Base-by-base conservation (phyloP, 805 yeast genomes). In the Ogataea zsoltii region DNA sequence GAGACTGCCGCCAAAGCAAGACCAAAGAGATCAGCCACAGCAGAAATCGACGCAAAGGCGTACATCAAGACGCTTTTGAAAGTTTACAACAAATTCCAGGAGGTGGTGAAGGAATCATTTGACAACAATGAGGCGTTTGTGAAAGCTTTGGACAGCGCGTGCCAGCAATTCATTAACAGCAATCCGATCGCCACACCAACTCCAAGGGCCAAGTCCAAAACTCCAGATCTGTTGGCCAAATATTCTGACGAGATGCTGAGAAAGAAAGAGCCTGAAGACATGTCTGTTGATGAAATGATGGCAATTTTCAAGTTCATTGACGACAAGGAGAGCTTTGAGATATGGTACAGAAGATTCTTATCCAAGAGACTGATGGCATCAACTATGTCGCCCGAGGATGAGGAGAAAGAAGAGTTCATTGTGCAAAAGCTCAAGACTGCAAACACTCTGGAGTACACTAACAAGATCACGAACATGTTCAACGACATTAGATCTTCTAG, bases 241-340 rank as follows among this genome's bases (percentile, higher is more conserved):
- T 94, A 89, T 64, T 80, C 91, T 44, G 99, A 94, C 69, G 78
- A 83, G 37, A 73, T 91, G 55, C 76, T 95, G 57, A 88, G 83
- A 62, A 85, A 84, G 61, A 77, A 82, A n/a, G 76, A 81, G 38
- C 70, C 77, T n/a, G 70, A 73, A 48, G 92, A 85, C 60, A 80
- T 91, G 83, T 80, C 82, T 42, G 80, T 86, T 38, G 91, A 86
- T 55, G 94, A 91, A 59, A 78, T 94, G 57, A 88, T 92, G 87
- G 79, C 83, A 13, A 75, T 94, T 21, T 88, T 94, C 74, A 84
- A 83, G 60, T 92, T 87, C 62, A 76, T 95, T 47, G 90, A 88
- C 35, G 98, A 94, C 64, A 91, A 90, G 65, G 98, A 95, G 70
- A 88, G 94, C 33, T 95, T 94, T 68, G 98, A 94, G 69, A 85